phyloP scores from a whole-genome alignment of 2,329 filamentous ascomycete species.

The Juglanconis juglandina region DNA sequence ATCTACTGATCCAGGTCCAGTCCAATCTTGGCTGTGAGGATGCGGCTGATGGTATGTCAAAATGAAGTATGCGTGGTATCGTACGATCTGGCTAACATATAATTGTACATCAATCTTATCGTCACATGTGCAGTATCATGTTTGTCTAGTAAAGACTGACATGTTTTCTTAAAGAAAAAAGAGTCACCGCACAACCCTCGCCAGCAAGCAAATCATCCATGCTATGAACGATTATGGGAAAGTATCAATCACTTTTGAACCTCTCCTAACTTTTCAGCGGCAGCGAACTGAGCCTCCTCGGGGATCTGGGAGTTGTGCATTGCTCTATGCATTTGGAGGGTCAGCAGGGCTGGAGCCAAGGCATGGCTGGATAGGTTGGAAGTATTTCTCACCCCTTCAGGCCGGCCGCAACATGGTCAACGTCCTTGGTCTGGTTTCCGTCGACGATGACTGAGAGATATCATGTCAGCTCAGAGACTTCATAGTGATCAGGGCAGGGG shows the following conservation, averaged over 20 bases:
- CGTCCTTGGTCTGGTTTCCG: slow-evolving; percentile 45
- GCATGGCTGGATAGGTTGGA: neutral
- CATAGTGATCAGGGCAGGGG: slow-evolving; percentile 24
- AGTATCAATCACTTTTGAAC: slow-evolving; percentile 7
- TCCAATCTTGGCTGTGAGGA: too few relatives aligned
- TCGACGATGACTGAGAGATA: slow-evolving; percentile 27
- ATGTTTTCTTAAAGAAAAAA: too few relatives aligned
- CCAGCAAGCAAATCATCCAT: neutral
- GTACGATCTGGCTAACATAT: neutral
- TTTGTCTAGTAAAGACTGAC: too few relatives aligned
- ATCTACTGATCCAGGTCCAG: too few relatives aligned
- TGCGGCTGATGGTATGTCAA: neutral
- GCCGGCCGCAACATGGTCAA: slow-evolving; percentile 49
- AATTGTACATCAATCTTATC: neutral
- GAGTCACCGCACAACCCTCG: neutral
- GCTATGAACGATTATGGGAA: too few relatives aligned
- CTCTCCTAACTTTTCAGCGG: slow-evolving; percentile 14
- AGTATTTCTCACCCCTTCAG: slow-evolving; percentile 44
- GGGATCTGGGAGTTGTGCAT: slow-evolving; percentile 56
- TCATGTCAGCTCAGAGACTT: neutral
- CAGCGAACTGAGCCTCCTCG: slow-evolving; percentile 48
- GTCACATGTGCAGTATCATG: neutral
- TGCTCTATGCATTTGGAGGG: slow-evolving; percentile 32
- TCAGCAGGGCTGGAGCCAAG: slow-evolving; percentile 13
- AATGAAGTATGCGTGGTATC: neutral